Conservation (phyloP, 306 rosid genomes). For the Quercus mongolica region DNA sequence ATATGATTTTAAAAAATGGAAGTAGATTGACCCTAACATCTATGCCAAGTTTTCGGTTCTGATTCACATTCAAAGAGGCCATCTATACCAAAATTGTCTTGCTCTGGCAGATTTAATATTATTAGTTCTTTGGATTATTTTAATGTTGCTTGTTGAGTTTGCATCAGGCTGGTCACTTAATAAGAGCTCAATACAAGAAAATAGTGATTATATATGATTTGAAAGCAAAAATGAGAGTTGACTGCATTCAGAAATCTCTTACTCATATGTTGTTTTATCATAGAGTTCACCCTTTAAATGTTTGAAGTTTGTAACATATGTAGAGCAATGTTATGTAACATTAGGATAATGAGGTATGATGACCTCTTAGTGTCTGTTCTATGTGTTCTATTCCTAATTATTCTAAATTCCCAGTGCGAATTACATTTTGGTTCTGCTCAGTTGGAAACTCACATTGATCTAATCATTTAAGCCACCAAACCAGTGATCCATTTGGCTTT, state of each 20-base stretch:
- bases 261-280: background rate
- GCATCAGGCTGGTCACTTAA: too few species aligned
- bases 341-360: background rate
- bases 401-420: background rate
- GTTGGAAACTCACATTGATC: background rate
- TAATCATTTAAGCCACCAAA: background rate
- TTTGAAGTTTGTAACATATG: background rate
- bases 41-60: background rate
- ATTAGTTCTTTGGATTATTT: too few species aligned
- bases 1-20: too few species aligned
- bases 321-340: background rate
- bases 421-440: background rate
- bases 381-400: background rate
- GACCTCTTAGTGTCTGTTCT: background rate
- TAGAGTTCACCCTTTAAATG: background rate
- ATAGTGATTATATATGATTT: conserved; percentile 12
- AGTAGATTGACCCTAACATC: background rate
- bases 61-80: background rate
- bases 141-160: too few species aligned
- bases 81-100: too few species aligned
- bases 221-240: conserved; percentile 1
- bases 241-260: too few species aligned
- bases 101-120: too few species aligned
- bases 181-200: conserved; percentile 1
- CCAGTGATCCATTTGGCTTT: too few species aligned